phyloP scores from a whole-genome alignment of 371 early-diverging fungal species.

The Rhizopus arrhizus region DNA sequence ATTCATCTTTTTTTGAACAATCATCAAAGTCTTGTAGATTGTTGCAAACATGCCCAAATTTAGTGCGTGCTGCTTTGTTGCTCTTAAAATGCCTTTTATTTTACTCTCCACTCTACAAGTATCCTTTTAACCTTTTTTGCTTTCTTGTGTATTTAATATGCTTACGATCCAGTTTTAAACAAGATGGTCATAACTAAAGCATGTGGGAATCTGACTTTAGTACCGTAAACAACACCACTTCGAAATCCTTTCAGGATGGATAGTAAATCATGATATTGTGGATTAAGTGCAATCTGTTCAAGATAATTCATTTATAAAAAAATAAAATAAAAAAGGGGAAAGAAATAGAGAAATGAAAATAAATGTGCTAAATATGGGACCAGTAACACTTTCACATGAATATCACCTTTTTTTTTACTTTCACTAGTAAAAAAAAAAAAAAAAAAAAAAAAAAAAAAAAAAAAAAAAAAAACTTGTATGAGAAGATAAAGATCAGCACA shows the following conservation, averaged over 20 bases:
- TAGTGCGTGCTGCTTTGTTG: slow-evolving; percentile 87
- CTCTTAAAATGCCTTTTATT: slow-evolving; percentile 74
- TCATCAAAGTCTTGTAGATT: slow-evolving; percentile 90
- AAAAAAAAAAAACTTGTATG: not conserved
- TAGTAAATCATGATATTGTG: slow-evolving; percentile 79
- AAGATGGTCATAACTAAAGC: slow-evolving; percentile 97
- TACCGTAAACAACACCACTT: slow-evolving; percentile 96
- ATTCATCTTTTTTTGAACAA: slow-evolving; percentile 66
- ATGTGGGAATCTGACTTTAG: slow-evolving; percentile 96
- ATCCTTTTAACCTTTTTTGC: not conserved
- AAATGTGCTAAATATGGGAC: not conserved
- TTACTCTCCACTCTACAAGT: slow-evolving; percentile 67
- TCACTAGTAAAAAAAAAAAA: not conserved
- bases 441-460: too few relatives aligned
- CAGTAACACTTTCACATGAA: not conserved
- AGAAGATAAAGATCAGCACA: not conserved
- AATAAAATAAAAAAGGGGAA: not conserved
- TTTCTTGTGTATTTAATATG: slow-evolving; percentile 4
- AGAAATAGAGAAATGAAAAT: not conserved
- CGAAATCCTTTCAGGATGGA: slow-evolving; percentile 92
- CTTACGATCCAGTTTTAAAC: slow-evolving; percentile 88
- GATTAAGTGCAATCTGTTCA: slow-evolving; percentile 63
- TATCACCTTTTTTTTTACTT: not conserved
- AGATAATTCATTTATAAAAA: slow-evolving; percentile 46
- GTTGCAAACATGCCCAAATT: slow-evolving; percentile 92